A percentile compares a stretch with the other conserved stretches of the same genome.
Evolutionary conservation across 108 stramenopile species (phyloP).

Genomic region (Bacterosira constricta): DNA sequence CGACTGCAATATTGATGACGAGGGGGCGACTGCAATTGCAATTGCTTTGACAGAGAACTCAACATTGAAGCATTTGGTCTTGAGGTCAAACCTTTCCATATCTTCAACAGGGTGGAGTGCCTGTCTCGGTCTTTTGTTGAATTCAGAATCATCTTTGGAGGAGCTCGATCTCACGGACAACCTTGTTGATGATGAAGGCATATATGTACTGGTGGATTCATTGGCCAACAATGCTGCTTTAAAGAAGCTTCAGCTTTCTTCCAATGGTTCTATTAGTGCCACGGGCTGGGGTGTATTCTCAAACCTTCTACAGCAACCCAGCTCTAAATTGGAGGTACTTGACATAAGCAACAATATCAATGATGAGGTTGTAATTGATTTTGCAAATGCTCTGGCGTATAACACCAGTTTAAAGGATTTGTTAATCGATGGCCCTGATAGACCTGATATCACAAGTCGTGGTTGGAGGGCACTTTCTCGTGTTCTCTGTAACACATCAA

Average conservation of each 20-base stretch:
- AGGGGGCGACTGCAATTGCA: not conserved
- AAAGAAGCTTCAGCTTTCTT: no score
- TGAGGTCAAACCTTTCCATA: not conserved
- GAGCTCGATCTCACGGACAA: not conserved
- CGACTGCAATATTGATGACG: not conserved
- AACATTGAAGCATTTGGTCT: not conserved
- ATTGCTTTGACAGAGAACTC: not conserved
- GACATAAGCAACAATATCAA: not conserved
- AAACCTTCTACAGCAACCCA: not conserved
- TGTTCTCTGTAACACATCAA: not conserved
- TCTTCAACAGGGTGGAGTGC: not conserved
- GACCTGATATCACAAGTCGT: not conserved
- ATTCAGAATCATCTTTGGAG: not conserved
- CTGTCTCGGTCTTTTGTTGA: not conserved
- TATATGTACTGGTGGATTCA: no score
- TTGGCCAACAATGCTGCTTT: no score
- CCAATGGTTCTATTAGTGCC: not conserved
- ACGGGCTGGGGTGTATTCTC: constrained; percentile 1
- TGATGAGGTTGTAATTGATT: not conserved
- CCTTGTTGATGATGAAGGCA: not conserved
- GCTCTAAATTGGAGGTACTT: no score
- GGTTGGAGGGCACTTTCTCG: not conserved
- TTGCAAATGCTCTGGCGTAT: not conserved
- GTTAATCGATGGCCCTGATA: not conserved
- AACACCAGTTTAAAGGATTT: not conserved